Evolutionary conservation across 2,329 filamentous ascomycete species (phyloP).

Genomic region (Teratosphaeria zuluensis): DNA sequence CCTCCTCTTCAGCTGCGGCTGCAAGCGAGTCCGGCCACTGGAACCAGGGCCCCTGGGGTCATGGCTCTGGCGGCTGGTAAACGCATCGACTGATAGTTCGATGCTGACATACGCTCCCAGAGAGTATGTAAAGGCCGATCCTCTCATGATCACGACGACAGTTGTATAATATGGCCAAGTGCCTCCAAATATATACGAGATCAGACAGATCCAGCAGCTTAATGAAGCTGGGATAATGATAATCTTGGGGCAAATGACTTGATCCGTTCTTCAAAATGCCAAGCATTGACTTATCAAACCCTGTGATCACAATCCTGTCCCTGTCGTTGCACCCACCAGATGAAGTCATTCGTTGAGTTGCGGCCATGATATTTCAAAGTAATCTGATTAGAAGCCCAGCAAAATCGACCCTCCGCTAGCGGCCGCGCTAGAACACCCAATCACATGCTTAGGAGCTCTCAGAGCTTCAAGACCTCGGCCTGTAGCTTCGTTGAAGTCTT

Average conservation of each 20-base stretch:
- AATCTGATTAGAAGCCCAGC: background rate
- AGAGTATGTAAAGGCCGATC: background rate
- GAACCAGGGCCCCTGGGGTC: background rate
- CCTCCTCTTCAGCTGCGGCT: background rate
- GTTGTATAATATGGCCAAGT: background rate
- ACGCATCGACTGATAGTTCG: background rate
- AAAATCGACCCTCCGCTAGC: background rate
- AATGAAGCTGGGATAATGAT: background rate
- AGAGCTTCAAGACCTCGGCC: background rate
- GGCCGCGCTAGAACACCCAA: background rate
- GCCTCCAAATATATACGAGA: background rate
- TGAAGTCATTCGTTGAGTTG: no score
- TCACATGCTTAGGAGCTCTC: background rate
- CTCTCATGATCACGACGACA: background rate
- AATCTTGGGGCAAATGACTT: background rate
- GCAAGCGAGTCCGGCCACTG: background rate
- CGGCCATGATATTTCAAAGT: background rate
- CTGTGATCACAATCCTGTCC: no score
- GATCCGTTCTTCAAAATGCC: background rate
- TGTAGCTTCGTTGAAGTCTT: background rate
- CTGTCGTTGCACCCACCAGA: no score
- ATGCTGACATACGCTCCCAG: background rate
- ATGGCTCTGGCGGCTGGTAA: background rate
- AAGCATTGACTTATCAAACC: no score
- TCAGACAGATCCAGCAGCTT: background rate